These are phyloP conservation scores for Populus deltoides DNA, from an alignment of 345 rosid genomes.

Conservation along the genomic window DNA sequence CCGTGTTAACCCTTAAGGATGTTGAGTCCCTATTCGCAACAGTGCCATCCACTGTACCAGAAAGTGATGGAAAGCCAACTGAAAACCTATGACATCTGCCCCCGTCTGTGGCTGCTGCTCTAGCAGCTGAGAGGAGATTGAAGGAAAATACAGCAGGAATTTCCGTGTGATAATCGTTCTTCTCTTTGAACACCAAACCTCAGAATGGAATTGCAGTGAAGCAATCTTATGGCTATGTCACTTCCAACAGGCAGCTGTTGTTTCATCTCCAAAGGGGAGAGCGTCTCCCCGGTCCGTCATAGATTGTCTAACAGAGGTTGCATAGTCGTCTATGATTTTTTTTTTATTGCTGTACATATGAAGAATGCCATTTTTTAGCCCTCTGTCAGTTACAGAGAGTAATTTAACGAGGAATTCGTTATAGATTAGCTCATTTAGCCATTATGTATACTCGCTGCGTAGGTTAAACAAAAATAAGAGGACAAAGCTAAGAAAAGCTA, in stretches of 20 bases:
- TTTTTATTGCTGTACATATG: too few relatives aligned
- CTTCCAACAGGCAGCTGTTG: neutral
- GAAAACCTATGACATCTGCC: constrained; percentile 61
- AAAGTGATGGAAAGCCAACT: constrained; percentile 33
- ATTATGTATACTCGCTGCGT: too few relatives aligned
- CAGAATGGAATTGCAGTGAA: neutral
- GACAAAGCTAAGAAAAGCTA: too few relatives aligned
- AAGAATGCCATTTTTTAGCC: too few relatives aligned
- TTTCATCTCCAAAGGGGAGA: neutral
- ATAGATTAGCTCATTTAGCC: too few relatives aligned
- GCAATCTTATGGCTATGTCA: neutral
- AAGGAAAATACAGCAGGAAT: constrained; percentile 25
- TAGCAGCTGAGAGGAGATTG: constrained; percentile 87
- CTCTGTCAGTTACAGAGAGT: too few relatives aligned
- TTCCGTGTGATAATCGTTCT: neutral
- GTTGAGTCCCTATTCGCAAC: constrained; percentile 69
- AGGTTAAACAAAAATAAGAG: too few relatives aligned
- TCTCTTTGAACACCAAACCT: neutral
- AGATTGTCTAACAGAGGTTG: too few relatives aligned
- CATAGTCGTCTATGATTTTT: too few relatives aligned
- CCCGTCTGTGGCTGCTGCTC: constrained; percentile 76
- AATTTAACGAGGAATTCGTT: too few relatives aligned
- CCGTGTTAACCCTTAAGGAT: constrained; percentile 69
- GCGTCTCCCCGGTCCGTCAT: too few relatives aligned
- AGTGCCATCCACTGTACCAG: constrained; percentile 24